Base-by-base conservation (phyloP, 2,329 filamentous ascomycete genomes). In the Endoconidiophora polonica region DNA sequence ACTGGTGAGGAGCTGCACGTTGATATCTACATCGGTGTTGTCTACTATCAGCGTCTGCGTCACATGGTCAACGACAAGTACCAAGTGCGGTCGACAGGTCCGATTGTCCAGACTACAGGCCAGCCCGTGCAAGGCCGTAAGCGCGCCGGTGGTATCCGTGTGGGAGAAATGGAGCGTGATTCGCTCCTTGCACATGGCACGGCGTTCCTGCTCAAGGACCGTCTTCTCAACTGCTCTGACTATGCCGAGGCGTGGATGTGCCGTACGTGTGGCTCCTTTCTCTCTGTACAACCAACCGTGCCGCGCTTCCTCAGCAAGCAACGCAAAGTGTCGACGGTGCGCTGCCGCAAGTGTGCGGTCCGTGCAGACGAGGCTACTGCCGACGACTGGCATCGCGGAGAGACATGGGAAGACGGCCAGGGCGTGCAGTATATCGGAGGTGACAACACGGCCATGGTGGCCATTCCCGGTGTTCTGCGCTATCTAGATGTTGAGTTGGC, bases 11-110 rank as follows among this genome's bases (percentile, higher is more conserved):
- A 96, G 65, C 80, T 98, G 39, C 80, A 81, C 18, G 90, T 87
- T 5, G 91, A 98, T 62, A 96, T 98, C 60, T 98, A 94, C 68
- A 78, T 96, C 53, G 91, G 91, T 44, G 81, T 95, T 9, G 91
- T 98, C 54, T 96, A 96, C 73, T 98, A 98, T 72, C 91, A 98
- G 68, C 81, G 91, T 65, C 75, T 98, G 54, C 76, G 91, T 63
- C 91, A 98, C 80, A 98, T 98, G 91, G 91, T 98, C 51, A 96
- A 95, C 75, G 91, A 98, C 67, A 98, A 98, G 68, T 98, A 85
- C 73, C 91, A 98, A 66, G 91, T 96, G 50, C 81, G 91, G 65
- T 96, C 91, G 2, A 96, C 91, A 0, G 91, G 91, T 50, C 88
- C 88, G 1, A 83, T 95, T 41, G 91, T 91, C 50, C 77, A 82